Base-by-base conservation (phyloP, 176 grass and related monocot species). In the Cocos nucifera region DNA sequence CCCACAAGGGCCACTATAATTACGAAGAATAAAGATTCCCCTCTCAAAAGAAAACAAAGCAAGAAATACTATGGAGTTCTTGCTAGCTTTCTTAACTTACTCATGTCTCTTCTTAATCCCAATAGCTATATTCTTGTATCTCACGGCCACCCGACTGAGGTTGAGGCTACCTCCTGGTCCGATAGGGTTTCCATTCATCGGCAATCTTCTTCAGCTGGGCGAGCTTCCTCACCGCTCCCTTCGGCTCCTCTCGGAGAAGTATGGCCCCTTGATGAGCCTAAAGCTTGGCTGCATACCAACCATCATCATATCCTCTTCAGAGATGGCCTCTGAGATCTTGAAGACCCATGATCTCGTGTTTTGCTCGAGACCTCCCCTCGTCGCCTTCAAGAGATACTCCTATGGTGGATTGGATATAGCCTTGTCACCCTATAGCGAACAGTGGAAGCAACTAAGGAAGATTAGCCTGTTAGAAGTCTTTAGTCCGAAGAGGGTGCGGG, bases 251-350 rank as follows among this genome's bases (percentile, higher is more conserved):
- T 53, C 63, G 10, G 5, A n/a, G 15, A 24, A 65, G 16, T 21
- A 65, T 8, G 63, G 63, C 49, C 6, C 63, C 1, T 1, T 52
- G 21, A 65, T 65, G 63, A 18, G 24, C 63, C 12, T 23, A 23
- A 23, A 23, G 23, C 23, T 23, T 23, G 23, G 23, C 23, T 2
- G 23, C 23, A 23, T 23, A 1, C 63, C 49, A 4, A 17, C 49
- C 4, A 48, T 65, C 49, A 21, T 65, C 63, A 20, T 65, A 20
- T 65, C 63, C 15, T 65, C 63, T 5, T 20, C 49, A 4, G 63
- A 26, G 4, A 6, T 25, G 48, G 63, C 63, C 15, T 3, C 19
- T 14, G 49, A 51, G 5, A 48, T 65, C 15, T 48, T 65, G 15
- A 65, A 52, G 6, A 65, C 63, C 49, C 19, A 65, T 20, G 63